Evolutionary conservation across 495 filamentous ascomycete species (phyloP).

Genomic region (Aspergillus nidulans): DNA sequence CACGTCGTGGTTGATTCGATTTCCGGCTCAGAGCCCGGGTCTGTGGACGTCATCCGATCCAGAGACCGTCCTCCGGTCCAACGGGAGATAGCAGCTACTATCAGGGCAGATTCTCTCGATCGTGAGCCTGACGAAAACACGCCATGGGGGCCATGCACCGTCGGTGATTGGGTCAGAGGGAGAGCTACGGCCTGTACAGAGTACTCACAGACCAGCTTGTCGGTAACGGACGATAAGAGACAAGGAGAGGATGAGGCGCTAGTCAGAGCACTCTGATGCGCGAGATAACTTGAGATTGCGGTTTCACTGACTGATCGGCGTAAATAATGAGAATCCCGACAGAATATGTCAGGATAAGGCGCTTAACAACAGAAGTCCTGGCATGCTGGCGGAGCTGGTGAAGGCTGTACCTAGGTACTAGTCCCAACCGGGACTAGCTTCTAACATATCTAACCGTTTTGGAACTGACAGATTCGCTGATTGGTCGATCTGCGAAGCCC

Average conservation of each 20-base stretch:
- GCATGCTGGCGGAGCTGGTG: background rate
- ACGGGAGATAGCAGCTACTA: background rate
- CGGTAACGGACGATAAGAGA: background rate
- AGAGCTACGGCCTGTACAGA: background rate
- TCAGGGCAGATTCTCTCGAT: background rate
- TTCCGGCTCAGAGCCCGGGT: background rate
- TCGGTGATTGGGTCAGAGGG: constrained; percentile 7
- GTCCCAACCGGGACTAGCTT: too few species aligned
- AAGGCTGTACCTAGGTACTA: background rate
- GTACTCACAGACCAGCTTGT: background rate
- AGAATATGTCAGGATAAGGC: constrained; percentile 11
- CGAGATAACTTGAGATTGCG: constrained; percentile 16
- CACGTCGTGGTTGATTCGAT: constrained; percentile 1
- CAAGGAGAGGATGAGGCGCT: background rate
- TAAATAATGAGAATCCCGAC: constrained; percentile 25
- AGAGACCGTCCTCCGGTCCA: constrained; percentile 1
- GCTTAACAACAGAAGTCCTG: background rate
- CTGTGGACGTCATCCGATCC: background rate
- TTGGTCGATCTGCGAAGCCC: background rate
- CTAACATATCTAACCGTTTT: too few species aligned
- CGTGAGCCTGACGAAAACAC: background rate
- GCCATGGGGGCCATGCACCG: background rate
- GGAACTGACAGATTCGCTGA: background rate
- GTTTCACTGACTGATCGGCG: constrained; percentile 23
- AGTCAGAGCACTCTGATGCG: constrained; percentile 10